Conservation (phyloP, 2,329 filamentous ascomycete species). For the Cladosporium oxysporum region DNA sequence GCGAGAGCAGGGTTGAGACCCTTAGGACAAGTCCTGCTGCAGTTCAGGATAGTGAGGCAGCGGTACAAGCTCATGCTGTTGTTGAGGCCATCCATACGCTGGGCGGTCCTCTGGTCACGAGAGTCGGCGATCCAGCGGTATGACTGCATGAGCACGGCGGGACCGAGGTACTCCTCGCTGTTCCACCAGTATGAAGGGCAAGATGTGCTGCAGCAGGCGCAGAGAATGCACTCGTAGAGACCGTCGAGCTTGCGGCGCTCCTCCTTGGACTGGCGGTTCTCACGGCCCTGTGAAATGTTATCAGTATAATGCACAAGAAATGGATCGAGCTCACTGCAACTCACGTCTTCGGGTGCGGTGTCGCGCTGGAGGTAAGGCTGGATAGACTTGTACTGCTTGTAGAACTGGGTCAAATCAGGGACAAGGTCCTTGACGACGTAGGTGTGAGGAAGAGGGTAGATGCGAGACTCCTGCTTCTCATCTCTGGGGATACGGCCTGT, state of each 20-base stretch:
- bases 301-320: slow-evolving; percentile 21
- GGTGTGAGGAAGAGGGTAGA: slow-evolving; percentile 97
- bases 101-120: slow-evolving; percentile 82
- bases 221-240: slow-evolving; percentile 98
- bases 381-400: slow-evolving; percentile 99
- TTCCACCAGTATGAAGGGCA: slow-evolving; percentile 99
- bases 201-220: slow-evolving; percentile 97
- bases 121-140: slow-evolving; percentile 98
- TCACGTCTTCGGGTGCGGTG: slow-evolving; percentile 78
- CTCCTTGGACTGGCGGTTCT: slow-evolving; percentile 85
- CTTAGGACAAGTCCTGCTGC: slow-evolving; percentile 96
- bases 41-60: slow-evolving; percentile 99
- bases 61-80: slow-evolving; percentile 99
- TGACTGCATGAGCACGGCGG: slow-evolving; percentile 92
- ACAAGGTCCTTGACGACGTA: slow-evolving; percentile 99
- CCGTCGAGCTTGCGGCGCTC: slow-evolving; percentile 97
- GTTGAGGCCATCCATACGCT: slow-evolving; percentile 89
- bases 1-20: slow-evolving; percentile 93
- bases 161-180: slow-evolving; percentile 95
- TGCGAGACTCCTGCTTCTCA: slow-evolving; percentile 76
- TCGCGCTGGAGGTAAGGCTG: slow-evolving; percentile 97
- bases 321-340: slow-evolving; percentile 38
- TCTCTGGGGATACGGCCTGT: slow-evolving; percentile 91
- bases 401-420: slow-evolving; percentile 96
- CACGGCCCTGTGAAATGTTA: slow-evolving; percentile 67